These are phyloP conservation scores for Beauveria bassiana DNA, from an alignment of 2,329 filamentous ascomycete species.

Conservation along the genomic window DNA sequence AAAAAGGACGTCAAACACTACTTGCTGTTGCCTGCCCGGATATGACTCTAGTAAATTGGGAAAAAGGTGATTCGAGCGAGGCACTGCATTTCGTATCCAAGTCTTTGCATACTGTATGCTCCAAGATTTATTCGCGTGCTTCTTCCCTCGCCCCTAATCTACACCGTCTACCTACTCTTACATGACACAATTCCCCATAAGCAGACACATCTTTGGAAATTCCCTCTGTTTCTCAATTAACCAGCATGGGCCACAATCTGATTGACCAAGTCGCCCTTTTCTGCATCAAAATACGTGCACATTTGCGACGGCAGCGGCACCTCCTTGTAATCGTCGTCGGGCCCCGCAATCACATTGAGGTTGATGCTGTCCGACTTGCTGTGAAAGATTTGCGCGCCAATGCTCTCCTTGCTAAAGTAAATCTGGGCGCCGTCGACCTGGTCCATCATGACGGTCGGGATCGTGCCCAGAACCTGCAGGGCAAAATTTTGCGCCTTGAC, in stretches of 20 bases:
- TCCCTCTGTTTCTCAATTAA: slow-evolving; percentile 31
- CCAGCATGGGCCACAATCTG: slow-evolving; percentile 96
- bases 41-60: not conserved
- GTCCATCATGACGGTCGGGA: slow-evolving; percentile 85
- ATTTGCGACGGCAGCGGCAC: slow-evolving; percentile 85
- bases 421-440: slow-evolving; percentile 86
- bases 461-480: slow-evolving; percentile 77
- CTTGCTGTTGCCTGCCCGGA: no score
- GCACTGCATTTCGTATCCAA: no score
- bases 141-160: not conserved
- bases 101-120: not conserved
- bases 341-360: slow-evolving; percentile 66
- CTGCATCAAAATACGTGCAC: slow-evolving; percentile 62
- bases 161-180: not conserved
- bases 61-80: not conserved
- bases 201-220: not conserved
- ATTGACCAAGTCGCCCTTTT: slow-evolving; percentile 67
- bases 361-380: slow-evolving; percentile 87
- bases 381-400: slow-evolving; percentile 73
- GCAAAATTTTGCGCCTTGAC: slow-evolving; percentile 95
- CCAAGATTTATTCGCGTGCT: not conserved
- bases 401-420: slow-evolving; percentile 76
- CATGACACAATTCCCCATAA: not conserved
- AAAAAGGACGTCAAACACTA: not conserved
- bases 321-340: slow-evolving; percentile 78